These are phyloP conservation scores for Penicillium sumatraense DNA, from an alignment of 2,329 filamentous ascomycete species.

Conservation along the genomic window DNA sequence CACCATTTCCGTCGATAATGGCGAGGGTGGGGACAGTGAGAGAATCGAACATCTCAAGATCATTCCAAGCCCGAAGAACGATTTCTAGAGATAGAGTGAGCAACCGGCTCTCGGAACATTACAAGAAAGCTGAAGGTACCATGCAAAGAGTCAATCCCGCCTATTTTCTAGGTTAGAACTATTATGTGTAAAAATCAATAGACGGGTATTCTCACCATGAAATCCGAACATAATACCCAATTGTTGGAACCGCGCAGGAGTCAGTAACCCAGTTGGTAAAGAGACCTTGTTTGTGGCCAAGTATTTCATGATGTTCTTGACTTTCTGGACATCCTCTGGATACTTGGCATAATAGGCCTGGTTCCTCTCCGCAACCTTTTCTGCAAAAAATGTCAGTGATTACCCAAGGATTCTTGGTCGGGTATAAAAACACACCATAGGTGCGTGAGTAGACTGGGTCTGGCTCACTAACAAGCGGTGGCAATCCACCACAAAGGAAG, in stretches of 20 bases:
- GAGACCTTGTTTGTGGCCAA: slow-evolving; percentile 66
- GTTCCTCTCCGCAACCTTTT: slow-evolving; percentile 73
- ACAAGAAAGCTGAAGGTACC: slow-evolving; percentile 38
- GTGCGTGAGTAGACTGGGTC: slow-evolving; percentile 77
- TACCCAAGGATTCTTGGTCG: background rate
- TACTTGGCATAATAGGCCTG: slow-evolving; percentile 81
- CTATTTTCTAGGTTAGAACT: slow-evolving; percentile 34
- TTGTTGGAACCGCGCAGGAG: slow-evolving; percentile 74
- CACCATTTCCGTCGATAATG: slow-evolving; percentile 67
- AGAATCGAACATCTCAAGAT: slow-evolving; percentile 76
- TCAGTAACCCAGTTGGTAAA: slow-evolving; percentile 73
- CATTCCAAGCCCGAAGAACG: slow-evolving; percentile 70
- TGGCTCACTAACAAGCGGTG: slow-evolving; percentile 71
- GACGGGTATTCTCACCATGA: slow-evolving; percentile 58
- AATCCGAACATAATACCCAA: slow-evolving; percentile 78
- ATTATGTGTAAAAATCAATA: background rate
- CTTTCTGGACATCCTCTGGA: slow-evolving; percentile 73
- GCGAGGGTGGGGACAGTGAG: slow-evolving; percentile 73
- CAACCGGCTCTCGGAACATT: background rate
- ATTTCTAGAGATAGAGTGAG: slow-evolving; percentile 51
- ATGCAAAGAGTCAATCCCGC: slow-evolving; percentile 76
- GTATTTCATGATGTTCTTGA: slow-evolving; percentile 69
- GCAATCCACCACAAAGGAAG: slow-evolving; percentile 83
- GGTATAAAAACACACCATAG: slow-evolving; percentile 52
- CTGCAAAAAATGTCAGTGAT: slow-evolving; percentile 33